Conservation (phyloP, 257 asterid species). For the Penstemon newberryi region DNA sequence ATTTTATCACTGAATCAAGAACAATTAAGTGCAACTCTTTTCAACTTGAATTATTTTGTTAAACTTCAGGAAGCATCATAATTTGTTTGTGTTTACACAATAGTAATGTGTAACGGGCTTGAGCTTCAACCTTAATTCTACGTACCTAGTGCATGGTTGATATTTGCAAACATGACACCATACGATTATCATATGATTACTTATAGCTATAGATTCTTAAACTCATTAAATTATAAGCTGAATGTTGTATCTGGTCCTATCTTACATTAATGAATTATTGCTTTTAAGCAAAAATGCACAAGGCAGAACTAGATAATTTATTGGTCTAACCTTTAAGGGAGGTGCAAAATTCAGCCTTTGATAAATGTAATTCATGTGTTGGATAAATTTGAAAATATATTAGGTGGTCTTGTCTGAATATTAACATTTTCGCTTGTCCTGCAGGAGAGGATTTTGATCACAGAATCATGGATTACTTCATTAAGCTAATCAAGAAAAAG, state of each 20-base stretch:
- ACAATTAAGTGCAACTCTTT: neutral
- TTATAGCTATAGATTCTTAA: too few relatives aligned
- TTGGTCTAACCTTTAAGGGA: neutral
- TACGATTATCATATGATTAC: too few relatives aligned
- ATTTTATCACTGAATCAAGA: neutral
- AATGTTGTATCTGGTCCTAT: too few relatives aligned
- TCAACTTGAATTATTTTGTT: neutral
- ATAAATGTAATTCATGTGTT: neutral
- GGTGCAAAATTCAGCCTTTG: neutral
- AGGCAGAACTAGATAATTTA: too few relatives aligned
- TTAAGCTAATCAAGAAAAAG: slow-evolving; percentile 95
- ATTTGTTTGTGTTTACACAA: neutral
- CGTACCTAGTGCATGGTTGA: neutral
- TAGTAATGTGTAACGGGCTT: neutral
- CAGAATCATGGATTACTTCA: slow-evolving; percentile 94
- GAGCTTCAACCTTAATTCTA: too few relatives aligned
- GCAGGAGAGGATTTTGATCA: slow-evolving; percentile 98
- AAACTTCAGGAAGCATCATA: too few relatives aligned
- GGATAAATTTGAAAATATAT: neutral
- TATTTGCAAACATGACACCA: neutral
- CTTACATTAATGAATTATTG: too few relatives aligned
- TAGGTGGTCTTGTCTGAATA: neutral
- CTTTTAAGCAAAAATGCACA: too few relatives aligned
- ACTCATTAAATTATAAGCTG: too few relatives aligned
- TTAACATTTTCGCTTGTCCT: slow-evolving; percentile 14